Conservation (phyloP, 2,329 filamentous ascomycete species). For the Xylariales sp. region DNA sequence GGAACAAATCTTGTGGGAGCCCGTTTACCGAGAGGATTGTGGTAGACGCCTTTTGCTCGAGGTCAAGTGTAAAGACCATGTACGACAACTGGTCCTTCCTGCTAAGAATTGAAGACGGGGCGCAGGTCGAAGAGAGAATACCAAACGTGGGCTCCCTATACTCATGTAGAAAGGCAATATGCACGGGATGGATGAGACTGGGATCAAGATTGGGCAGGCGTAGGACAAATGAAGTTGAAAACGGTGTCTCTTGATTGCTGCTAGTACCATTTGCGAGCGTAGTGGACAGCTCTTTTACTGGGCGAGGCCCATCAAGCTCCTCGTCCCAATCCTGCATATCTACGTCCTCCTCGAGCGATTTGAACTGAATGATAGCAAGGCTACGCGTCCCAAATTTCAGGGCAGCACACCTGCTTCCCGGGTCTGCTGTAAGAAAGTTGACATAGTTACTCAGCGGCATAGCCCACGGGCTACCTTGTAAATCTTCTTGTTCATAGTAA, state of each 20-base stretch:
- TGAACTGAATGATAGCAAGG: slow-evolving; percentile 93
- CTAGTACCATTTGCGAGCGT: slow-evolving; percentile 58
- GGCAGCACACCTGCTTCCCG: slow-evolving; percentile 90
- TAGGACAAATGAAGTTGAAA: slow-evolving; percentile 92
- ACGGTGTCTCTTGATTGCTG: slow-evolving; percentile 74
- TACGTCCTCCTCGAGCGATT: slow-evolving; percentile 85
- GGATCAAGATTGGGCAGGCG: slow-evolving; percentile 90
- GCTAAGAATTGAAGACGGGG: slow-evolving; percentile 81
- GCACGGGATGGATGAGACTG: slow-evolving; percentile 85
- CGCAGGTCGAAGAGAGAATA: slow-evolving; percentile 82
- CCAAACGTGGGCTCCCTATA: slow-evolving; percentile 98
- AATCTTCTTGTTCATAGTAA: slow-evolving; percentile 96
- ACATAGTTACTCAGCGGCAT: slow-evolving; percentile 78
- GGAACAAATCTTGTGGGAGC: slow-evolving; percentile 87
- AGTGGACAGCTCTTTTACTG: slow-evolving; percentile 59
- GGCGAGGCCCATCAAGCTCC: slow-evolving; percentile 77
- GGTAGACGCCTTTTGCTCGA: slow-evolving; percentile 93
- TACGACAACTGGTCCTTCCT: slow-evolving; percentile 89
- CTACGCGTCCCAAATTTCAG: slow-evolving; percentile 91
- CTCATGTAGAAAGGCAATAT: slow-evolving; percentile 93
- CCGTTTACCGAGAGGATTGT: slow-evolving; percentile 87
- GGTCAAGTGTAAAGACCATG: slow-evolving; percentile 93
- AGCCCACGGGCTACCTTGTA: slow-evolving; percentile 84
- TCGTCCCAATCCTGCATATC: slow-evolving; percentile 93
- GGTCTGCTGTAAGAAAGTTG: slow-evolving; percentile 88